phyloP scores from a whole-genome alignment of 2,329 filamentous ascomycete species.

The Phialocephala subalpina region DNA sequence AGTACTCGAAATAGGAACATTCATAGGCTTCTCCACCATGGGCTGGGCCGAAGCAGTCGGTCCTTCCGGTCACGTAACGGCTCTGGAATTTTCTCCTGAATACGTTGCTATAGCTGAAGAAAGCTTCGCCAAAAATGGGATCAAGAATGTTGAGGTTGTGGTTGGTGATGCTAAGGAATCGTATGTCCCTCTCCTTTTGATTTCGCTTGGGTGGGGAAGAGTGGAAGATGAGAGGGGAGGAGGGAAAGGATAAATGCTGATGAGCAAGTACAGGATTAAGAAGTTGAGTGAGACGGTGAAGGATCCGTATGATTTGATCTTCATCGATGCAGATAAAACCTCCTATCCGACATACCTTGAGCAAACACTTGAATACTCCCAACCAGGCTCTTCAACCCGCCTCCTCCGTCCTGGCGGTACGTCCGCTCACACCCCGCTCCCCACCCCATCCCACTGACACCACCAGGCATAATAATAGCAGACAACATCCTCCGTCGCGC shows the following conservation, averaged over 20 bases:
- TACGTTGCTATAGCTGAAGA: conserved; percentile 52
- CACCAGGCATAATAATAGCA: conserved; percentile 50
- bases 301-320: conserved; percentile 60
- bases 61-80: conserved; percentile 42
- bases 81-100: conserved; percentile 54
- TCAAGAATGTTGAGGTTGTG: conserved; percentile 56
- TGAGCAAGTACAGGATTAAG: neutral
- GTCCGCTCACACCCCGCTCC: neutral
- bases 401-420: conserved; percentile 58
- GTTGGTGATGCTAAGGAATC: conserved; percentile 56
- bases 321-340: conserved; percentile 62
- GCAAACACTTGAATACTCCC: conserved; percentile 53
- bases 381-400: conserved; percentile 46
- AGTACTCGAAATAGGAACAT: conserved; percentile 43
- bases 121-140: conserved; percentile 48
- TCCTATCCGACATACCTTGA: conserved; percentile 58
- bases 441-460: neutral
- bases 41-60: conserved; percentile 39
- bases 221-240: neutral
- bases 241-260: neutral
- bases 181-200: conserved; percentile 43
- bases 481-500: conserved; percentile 61
- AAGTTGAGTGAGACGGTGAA: conserved; percentile 10
- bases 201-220: neutral
- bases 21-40: conserved; percentile 40